Conservation (phyloP, 768 basidiomycete species). For the Butyriboletus loyo region DNA sequence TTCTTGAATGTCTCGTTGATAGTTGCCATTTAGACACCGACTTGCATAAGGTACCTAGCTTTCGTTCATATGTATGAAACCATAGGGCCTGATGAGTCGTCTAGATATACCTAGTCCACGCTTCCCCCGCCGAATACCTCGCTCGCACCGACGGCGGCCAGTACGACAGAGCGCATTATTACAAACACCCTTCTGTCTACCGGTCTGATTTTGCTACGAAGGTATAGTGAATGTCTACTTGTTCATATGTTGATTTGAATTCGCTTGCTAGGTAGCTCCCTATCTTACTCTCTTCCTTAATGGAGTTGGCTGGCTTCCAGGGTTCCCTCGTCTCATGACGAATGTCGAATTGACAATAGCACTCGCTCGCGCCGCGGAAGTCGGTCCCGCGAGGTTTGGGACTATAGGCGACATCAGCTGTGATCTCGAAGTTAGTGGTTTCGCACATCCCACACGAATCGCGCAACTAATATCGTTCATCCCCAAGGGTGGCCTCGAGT, state of each 20-base stretch:
- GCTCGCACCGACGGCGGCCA: constrained; percentile 48
- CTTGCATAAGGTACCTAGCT: constrained; percentile 48
- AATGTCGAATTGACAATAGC: constrained; percentile 56
- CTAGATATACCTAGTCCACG: constrained; percentile 77
- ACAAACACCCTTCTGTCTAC: constrained; percentile 64
- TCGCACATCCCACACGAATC: not conserved
- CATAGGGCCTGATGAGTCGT: not conserved
- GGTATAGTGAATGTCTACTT: constrained; percentile 36
- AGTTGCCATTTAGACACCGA: constrained; percentile 43
- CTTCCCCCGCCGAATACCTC: constrained; percentile 67
- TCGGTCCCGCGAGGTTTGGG: constrained; percentile 57
- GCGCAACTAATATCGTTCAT: not conserved
- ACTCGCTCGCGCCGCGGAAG: constrained; percentile 43
- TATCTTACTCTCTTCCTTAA: constrained; percentile 84
- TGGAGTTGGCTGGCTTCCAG: constrained; percentile 79
- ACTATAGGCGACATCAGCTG: constrained; percentile 88
- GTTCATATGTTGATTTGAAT: not conserved
- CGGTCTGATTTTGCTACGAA: constrained; percentile 64
- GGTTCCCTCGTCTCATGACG: constrained; percentile 77
- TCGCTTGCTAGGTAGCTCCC: constrained; percentile 64
- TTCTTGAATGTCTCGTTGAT: not conserved
- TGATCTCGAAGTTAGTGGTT: constrained; percentile 62
- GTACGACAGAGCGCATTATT: constrained; percentile 71
- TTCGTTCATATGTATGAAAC: not conserved
- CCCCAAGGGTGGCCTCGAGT: constrained; percentile 77